Base-by-base conservation (phyloP, 805 yeast species). In the Wickerhamiella siamensis region DNA sequence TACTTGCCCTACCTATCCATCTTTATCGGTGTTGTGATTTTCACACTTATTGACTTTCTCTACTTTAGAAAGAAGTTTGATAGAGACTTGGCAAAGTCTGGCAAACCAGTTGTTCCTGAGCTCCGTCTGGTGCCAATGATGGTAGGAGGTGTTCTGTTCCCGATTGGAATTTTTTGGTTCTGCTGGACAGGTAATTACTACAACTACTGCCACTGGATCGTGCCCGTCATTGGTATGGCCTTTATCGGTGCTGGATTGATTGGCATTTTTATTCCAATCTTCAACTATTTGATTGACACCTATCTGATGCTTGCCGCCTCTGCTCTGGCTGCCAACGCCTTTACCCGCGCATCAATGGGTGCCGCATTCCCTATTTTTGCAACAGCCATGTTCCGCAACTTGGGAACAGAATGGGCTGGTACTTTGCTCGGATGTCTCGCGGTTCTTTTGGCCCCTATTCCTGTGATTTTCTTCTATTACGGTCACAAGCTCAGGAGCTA, bases 141-240 rank as follows among this genome's bases (percentile, higher is more conserved):
- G 78, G 62, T 68, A 33, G 84, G 91, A 31, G 74, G 78, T 33
- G 46, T 82, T 46, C 57, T 70, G 10, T 80, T 86, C 63, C 79
- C 93, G 22, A 66, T 74, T 40, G 95, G 95, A 38, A 63, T 86
- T 51, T 68, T 86, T 51, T 80, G 94, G 93, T 68, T 84, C 55
- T 75, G 83, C 43, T 86, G 95, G 95, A 66, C 88, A 9, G 94
- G 81, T 72, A 26, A 87, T 83, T 43, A 94, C 58, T 31, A 24
- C 14, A 21, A 36, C 6, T 58, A 60, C 33, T 72, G 83, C 33
- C 94, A 79, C 55, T 73, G 76, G 77, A 57, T 69, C 12, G 72
- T 67, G 5, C 81, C 79, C 22, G 64, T 69, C 58, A 58, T 76
- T 34, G 80, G 77, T 6, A 67, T 76, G 15, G 64, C 65, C 10